These are phyloP conservation scores for Clavulina sp. DNA, from an alignment of 768 basidiomycete genomes.

Conservation along the genomic window DNA sequence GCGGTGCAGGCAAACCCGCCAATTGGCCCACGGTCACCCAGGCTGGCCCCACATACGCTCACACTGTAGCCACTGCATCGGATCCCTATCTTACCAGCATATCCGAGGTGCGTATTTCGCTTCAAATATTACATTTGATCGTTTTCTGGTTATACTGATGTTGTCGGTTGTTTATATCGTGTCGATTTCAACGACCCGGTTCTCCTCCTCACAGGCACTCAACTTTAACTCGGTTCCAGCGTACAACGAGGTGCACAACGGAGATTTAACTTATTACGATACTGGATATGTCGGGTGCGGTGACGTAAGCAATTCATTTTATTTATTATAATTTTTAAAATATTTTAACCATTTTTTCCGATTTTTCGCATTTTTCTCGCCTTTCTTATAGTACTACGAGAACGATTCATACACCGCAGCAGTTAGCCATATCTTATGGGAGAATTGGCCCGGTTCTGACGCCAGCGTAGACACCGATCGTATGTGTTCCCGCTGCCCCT, in stretches of 20 bases:
- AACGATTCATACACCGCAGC: background rate
- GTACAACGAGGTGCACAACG: background rate
- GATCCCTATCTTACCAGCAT: background rate
- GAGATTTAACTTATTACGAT: background rate
- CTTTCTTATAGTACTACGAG: background rate
- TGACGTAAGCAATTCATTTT: background rate
- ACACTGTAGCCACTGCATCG: background rate
- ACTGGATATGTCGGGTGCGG: background rate
- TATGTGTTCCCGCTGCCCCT: background rate
- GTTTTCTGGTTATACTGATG: too few species aligned
- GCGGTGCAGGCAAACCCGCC: background rate
- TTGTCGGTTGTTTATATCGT: background rate
- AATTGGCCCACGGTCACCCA: background rate
- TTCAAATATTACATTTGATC: background rate
- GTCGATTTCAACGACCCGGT: too few species aligned
- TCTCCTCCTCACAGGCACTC: background rate
- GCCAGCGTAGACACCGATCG: background rate
- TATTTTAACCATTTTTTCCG: background rate
- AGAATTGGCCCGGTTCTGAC: background rate
- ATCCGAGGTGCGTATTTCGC: background rate
- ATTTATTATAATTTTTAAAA: background rate
- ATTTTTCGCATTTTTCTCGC: background rate
- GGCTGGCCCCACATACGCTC: background rate
- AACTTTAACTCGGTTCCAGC: background rate
- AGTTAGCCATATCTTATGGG: background rate